A percentile compares a stretch with the other conserved stretches of the same genome.
Evolutionary conservation across 192 early-diverging fungal species (phyloP).

Genomic region (Kappamyces sp.): DNA sequence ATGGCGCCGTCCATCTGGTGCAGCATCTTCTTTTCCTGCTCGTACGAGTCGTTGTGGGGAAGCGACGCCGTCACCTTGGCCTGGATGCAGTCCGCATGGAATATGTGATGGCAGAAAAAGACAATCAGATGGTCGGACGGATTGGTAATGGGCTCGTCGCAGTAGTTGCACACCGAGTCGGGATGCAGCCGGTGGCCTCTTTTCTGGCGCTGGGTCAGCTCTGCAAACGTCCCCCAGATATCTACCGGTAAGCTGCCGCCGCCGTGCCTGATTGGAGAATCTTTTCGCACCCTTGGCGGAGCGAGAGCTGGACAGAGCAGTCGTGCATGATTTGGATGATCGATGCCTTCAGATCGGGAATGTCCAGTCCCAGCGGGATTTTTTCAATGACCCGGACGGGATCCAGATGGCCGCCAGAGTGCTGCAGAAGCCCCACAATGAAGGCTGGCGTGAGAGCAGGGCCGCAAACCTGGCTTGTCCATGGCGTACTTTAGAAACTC

Average conservation of each 20-base stretch:
- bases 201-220: slow-evolving; percentile 3
- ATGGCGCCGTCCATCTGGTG: too few species aligned
- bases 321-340: slow-evolving; percentile 88
- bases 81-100: slow-evolving; percentile 75
- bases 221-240: slow-evolving; percentile 15
- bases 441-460: slow-evolving; percentile 52
- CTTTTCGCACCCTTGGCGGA: slow-evolving; percentile 84
- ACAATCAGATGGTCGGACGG: slow-evolving; percentile 43
- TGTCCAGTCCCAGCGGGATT: slow-evolving; percentile 73
- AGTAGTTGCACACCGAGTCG: not conserved
- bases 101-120: slow-evolving; percentile 90
- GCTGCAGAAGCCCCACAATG: slow-evolving; percentile 86
- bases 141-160: not conserved
- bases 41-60: too few species aligned
- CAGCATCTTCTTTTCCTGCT: too few species aligned
- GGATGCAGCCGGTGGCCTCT: not conserved
- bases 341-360: slow-evolving; percentile 74
- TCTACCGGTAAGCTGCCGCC: slow-evolving; percentile 46
- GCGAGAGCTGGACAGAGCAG: slow-evolving; percentile 77
- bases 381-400: slow-evolving; percentile 72
- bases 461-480: slow-evolving; percentile 82
- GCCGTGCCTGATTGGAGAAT: slow-evolving; percentile 86
- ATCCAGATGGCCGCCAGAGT: slow-evolving; percentile 80
- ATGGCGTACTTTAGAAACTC: slow-evolving; percentile 88
- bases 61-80: not conserved